Conservation (phyloP, 306 rosid species). For the Trifolium pratense region DNA sequence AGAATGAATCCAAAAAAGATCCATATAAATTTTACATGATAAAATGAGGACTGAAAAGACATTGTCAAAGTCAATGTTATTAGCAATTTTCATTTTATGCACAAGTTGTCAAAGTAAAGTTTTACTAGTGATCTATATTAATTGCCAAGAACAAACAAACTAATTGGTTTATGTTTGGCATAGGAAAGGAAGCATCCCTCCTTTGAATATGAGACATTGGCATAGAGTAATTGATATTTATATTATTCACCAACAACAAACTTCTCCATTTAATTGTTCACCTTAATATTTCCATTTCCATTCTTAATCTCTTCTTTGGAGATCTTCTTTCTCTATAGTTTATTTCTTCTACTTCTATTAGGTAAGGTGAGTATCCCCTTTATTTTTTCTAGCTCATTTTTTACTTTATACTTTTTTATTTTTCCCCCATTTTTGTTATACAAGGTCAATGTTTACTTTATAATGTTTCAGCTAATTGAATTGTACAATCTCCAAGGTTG, state of each 20-base stretch:
- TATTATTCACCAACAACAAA: not conserved
- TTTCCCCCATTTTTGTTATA: not conserved
- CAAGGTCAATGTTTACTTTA: not conserved
- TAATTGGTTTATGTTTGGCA: slow-evolving; percentile 22
- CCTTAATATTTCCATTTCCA: not conserved
- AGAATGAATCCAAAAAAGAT: too few species aligned
- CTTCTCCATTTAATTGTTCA: not conserved
- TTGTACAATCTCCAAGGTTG: not conserved
- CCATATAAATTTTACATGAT: too few species aligned
- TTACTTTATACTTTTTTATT: not conserved
- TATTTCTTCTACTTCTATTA: not conserved
- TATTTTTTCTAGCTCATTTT: not conserved
- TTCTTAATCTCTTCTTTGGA: slow-evolving; percentile 7
- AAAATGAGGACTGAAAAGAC: too few species aligned
- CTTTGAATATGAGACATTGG: not conserved
- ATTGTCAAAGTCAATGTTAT: too few species aligned
- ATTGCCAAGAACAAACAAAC: too few species aligned
- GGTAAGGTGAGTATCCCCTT: slow-evolving; percentile 13
- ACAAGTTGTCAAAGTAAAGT: too few species aligned
- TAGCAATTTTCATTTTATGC: too few species aligned
- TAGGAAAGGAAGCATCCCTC: slow-evolving; percentile 24
- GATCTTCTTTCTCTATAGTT: slow-evolving; percentile 23
- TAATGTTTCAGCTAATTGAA: not conserved
- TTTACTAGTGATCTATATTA: not conserved
- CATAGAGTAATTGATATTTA: not conserved